Percentiles rank a stretch among this genome's conserved stretches.
Evolutionary conservation across 2,329 filamentous ascomycete species (phyloP).

Genomic region (Botryosphaeria dothidea): DNA sequence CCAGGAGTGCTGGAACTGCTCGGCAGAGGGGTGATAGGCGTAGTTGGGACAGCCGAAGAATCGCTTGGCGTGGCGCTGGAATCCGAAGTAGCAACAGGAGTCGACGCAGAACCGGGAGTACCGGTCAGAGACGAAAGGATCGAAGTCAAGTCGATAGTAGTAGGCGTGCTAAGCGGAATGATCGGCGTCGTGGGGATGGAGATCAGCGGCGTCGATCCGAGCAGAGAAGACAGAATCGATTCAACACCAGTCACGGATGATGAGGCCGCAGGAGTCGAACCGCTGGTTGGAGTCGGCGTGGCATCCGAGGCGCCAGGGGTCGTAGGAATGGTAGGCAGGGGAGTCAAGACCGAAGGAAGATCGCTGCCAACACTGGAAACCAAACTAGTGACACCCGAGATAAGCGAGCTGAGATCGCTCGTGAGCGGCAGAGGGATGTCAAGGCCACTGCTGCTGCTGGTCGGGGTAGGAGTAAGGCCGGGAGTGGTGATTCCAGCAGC

Average conservation of each 20-base stretch:
- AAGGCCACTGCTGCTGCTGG: neutral
- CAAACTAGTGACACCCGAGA: constrained; percentile 15
- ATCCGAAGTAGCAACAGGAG: constrained; percentile 2
- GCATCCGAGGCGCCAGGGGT: neutral
- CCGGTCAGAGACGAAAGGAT: constrained; percentile 4
- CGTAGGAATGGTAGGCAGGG: neutral
- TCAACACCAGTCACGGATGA: neutral
- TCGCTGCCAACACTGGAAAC: constrained; percentile 3
- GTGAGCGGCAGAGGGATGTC: constrained; percentile 12
- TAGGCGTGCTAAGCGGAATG: constrained; percentile 15
- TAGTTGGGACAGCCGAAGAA: constrained; percentile 6
- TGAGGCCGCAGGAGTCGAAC: neutral
- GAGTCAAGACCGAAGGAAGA: constrained; percentile 5
- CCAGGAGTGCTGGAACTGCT: neutral
- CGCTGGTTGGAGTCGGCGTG: neutral
- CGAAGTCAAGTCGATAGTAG: constrained; percentile 13
- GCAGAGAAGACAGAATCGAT: constrained; percentile 15
- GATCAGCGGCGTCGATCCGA: constrained; percentile 7
- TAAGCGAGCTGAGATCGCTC: constrained; percentile 9
- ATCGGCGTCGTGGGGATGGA: constrained; percentile 18
- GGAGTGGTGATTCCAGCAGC: neutral
- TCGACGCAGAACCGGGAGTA: neutral
- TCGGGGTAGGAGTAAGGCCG: neutral
- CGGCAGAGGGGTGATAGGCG: constrained; percentile 4
- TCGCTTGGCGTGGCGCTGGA: neutral